Base-by-base conservation (phyloP, 306 rosid genomes). In the Rubus parviflorus region DNA sequence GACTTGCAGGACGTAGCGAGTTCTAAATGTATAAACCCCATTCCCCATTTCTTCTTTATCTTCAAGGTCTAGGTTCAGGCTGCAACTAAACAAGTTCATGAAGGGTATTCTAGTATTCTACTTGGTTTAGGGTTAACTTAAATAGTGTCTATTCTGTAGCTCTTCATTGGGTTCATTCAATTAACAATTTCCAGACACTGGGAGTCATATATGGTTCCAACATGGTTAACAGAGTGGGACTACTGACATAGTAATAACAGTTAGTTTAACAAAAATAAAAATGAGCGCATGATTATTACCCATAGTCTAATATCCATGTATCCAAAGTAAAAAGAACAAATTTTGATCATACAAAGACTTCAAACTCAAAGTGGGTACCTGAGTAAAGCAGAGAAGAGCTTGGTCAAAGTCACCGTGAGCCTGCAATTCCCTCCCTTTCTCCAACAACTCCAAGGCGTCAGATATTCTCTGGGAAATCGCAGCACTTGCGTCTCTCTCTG, bases 341-440 rank as follows among this genome's bases (percentile, higher is more conserved):
- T 42, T 14, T 22, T 16, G 16, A 61, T 16, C n/a, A 30, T 22
- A 41, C 38, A 57, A 72, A 64, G 13, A 62, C 4, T 38, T 15
- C 1, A 65, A 64, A 20, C 19, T 20, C 12, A 58, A 74, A 9
- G 54, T 8, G 7, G 42, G 70, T 15, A 88, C 97, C 91, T 81
- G 85, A 68, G 97, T 84, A 47, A 89, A 92, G 82, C 81, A 89
- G 15, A 53, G 9, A 83, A 92, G 96, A 68, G 96, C 92, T 49
- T 78, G 91, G 75, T 54, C 67, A 35, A 89, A 92, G 82, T 92
- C 92, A 43, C 94, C 92, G 49, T 58, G 82, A 40, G 94, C 94
- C 77, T 89, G 94, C 74, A 86, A 86, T 47, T 87, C 94, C 67
- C 88, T 90, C 19, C 94, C 97, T 72, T 84, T 93, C 72, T 90